Evolutionary conservation across 805 yeast genomes (phyloP).

Genomic region (Metschnikowia aberdeeniae): DNA sequence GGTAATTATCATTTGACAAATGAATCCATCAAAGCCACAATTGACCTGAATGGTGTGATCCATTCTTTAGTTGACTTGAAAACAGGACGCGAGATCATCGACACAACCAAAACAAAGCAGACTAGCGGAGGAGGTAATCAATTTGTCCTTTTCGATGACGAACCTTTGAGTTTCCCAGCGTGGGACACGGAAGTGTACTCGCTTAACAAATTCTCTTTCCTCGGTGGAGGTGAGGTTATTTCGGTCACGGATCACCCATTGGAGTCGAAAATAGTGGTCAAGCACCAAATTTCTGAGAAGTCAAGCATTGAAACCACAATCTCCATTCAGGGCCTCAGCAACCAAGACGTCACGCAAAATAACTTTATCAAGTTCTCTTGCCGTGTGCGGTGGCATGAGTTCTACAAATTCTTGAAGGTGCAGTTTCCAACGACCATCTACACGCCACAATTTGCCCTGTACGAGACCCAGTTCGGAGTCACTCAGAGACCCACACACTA

Average conservation of each 20-base stretch:
- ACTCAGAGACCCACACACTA: constrained; percentile 91
- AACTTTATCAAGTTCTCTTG: constrained; percentile 36
- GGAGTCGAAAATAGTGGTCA: constrained; percentile 59
- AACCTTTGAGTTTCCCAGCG: constrained; percentile 88
- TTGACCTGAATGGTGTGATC: constrained; percentile 52
- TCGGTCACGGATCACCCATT: constrained; percentile 51
- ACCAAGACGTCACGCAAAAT: constrained; percentile 30
- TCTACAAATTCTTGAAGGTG: constrained; percentile 83
- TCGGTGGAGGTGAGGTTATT: constrained; percentile 36
- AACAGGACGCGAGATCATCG: constrained; percentile 61
- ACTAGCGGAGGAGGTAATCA: constrained; percentile 68
- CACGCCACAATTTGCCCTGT: constrained; percentile 66
- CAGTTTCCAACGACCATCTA: constrained; percentile 89
- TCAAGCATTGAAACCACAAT: constrained; percentile 65
- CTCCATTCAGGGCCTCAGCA: constrained; percentile 61
- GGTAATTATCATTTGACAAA: constrained; percentile 54
- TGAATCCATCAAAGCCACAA: constrained; percentile 52
- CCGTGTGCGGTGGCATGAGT: constrained; percentile 80
- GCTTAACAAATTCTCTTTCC: constrained; percentile 60
- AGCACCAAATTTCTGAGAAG: constrained; percentile 51
- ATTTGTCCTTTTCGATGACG: constrained; percentile 78
- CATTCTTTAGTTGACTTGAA: constrained; percentile 59
- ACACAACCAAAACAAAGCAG: constrained; percentile 49
- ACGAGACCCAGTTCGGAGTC: constrained; percentile 91
- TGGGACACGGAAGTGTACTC: constrained; percentile 97